Base-by-base conservation (phyloP, 2,329 filamentous ascomycete genomes). In the Akanthomyces lecanii region DNA sequence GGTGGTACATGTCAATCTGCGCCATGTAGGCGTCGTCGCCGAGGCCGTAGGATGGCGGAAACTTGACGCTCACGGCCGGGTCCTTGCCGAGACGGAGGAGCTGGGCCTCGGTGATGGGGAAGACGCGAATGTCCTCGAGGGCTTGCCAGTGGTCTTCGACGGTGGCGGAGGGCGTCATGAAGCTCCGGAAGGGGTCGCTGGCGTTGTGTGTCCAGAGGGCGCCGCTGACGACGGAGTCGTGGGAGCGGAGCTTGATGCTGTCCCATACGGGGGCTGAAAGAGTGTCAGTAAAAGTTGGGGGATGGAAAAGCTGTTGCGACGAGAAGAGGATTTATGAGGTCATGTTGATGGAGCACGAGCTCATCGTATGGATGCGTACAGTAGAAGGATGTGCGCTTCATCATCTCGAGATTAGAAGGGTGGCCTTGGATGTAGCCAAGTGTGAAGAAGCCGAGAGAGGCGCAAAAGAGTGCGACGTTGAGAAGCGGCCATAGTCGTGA, bases 291-390 rank as follows among this genome's bases (percentile, higher is more conserved):
- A 21, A 30, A 36, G 21, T 8, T 14, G 7, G 23, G 4, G 73
- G 74, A n/a, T n/a, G n/a, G n/a, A n/a, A n/a, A n/a, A n/a, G n/a
- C n/a, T n/a, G n/a, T n/a, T n/a, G n/a, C 0, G 78, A 79, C 30
- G 76, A 79, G 40, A 77, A 77, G 61, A 75, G 79, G 51, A 83
- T 87, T 25, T 82, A 87, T 61, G 79, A 82, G 4, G 81, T 85
- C 71, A 92, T 96, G 85, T 81, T 82, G 1, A 79, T 85, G 25
- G 92, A 96, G 77, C 85, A 91, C 4, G 90, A 93, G 69, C 81
- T 86, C 21, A 92, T 96, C 38, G 87, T 96, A 4, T 25, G 5
- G 10, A 52, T 36, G 8, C 21, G 23, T 52, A 44, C 57, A 61
- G 57, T 61, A 61, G 47, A 61, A 61, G 21, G 57, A 61, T 42